Base-by-base conservation (phyloP, 2,329 filamentous ascomycete species). In the Sphaerulina musiva region DNA sequence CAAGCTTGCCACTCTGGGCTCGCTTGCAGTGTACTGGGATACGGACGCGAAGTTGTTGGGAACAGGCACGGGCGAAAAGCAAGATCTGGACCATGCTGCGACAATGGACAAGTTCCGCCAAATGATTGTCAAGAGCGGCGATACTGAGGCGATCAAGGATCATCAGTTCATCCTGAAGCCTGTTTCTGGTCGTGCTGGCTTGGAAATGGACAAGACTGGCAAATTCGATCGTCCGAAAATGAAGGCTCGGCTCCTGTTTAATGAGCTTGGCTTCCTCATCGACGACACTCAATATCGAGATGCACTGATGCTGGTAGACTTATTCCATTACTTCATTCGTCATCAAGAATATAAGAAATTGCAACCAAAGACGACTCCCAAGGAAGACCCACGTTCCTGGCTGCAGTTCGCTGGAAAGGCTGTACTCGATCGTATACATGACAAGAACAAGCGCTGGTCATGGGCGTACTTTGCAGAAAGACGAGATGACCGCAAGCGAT, bases 271-370 rank as follows among this genome's bases (percentile, higher is more conserved):
- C 48, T 85, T 99, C 59, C 88, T 97, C n/a, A 80, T 99, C 32
- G 95, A 99, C 63, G 92, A 98, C 61, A 83, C 96, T 61, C 93
- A 99, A 69, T 99, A 99, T 68, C 87, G 95, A 31, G 93, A 99
- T 73, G 89, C 86, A 4, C 75, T 99, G 55, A 98, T 98, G 93
- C 87, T 99, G 76, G 87, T 97, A 1, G 93, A 99, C 68, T 78
- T 97, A 2, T 98, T 99, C 76, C 93, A 98, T 71, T 97, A 95
- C 73, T 98, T 97, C 70, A 87, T 96, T 63, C 85, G 92, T 32
- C 93, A 98, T 62, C 93, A 97, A 70, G 92, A 99, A 69, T 96
- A 97, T 75, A 95, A 95, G 69, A 92, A 86, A 64, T 78, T 90
- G 55, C 89, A 95, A 64, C 93, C 93, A 3, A 93, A 95, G 67